Base-by-base conservation (phyloP, 2,329 filamentous ascomycete genomes). In the Hypoxylon sp. region DNA sequence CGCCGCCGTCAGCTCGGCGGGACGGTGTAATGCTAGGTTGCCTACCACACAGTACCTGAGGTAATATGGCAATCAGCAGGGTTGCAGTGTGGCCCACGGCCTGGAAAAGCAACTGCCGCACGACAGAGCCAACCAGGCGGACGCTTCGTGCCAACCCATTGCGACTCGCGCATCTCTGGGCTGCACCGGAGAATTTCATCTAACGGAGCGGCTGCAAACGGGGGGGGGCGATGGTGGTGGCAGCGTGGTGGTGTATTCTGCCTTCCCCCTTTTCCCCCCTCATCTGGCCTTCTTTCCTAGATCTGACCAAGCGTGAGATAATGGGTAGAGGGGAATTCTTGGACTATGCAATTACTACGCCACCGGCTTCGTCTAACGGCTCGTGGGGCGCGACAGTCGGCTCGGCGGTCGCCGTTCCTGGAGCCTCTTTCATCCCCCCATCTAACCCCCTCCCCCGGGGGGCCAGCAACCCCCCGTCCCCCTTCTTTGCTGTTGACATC, bases 101-200 rank as follows among this genome's bases (percentile, higher is more conserved):
- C 54, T 47, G 46, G 35, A 37, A 43, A 35, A n/a, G n/a, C 35
- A 63, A 63, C 54, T 63, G 50, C 60, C 60, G 57, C 54, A 58
- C 49, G 53, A 58, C 53, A 55, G 50, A 48, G 42, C 60, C 57
- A 63, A 60, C 57, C 53, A 60, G 57, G 47, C 42, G 43, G 57
- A 60, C 40, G 56, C 23, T 51, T 27, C n/a, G n/a, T n/a, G 46
- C 18, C 31, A 37, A 51, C 46, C 49, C 48, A 37, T 2, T 2
- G 11, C 11, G n/a, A 15, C 15, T 15, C 31, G 58, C 52, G 43
- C 55, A 64, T 64, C 61, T 15, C 50, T 38, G 57, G 55, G 49
- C n/a, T 59, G 55, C 55, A 42, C 58, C 61, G 61, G 61, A 64
- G 61, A 64, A 64, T 64, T 64, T n/a, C 52, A 63, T 59, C 49